These are phyloP conservation scores for Dipteronia dyeriana DNA, from an alignment of 345 rosid genomes.

Conservation along the genomic window DNA sequence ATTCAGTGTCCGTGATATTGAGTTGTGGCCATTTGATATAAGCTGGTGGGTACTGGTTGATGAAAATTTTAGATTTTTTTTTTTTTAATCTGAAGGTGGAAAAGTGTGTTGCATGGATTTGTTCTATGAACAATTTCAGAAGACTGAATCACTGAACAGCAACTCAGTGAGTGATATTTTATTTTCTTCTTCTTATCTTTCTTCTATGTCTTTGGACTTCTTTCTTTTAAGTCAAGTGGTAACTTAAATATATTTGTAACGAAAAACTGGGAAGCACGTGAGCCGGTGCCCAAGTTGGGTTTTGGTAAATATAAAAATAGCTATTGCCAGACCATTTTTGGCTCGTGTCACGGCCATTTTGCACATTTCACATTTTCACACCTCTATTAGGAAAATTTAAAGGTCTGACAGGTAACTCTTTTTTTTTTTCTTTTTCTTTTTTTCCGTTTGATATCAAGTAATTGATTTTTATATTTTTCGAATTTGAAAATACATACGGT, in stretches of 20 bases:
- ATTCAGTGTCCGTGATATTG: background rate
- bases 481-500: too few species aligned
- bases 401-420: too few species aligned
- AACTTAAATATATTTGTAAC: background rate
- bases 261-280: background rate
- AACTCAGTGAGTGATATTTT: background rate
- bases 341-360: too few species aligned
- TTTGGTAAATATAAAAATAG: background rate
- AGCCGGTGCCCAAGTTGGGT: background rate
- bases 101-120: background rate
- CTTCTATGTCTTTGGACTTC: background rate
- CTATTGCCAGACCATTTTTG: too few species aligned
- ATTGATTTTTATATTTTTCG: too few species aligned
- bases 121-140: background rate
- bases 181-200: background rate
- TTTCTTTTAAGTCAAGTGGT: background rate
- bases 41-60: background rate
- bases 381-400: too few species aligned
- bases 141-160: too few species aligned
- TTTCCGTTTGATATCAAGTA: too few species aligned
- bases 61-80: background rate
- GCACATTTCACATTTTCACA: too few species aligned
- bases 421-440: too few species aligned
- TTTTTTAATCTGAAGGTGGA: background rate
- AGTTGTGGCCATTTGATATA: background rate